Evolutionary conservation across 805 yeast genomes (phyloP), one percentile per base, ranked within the genome.

Genomic region (Candida easanensis): DNA sequence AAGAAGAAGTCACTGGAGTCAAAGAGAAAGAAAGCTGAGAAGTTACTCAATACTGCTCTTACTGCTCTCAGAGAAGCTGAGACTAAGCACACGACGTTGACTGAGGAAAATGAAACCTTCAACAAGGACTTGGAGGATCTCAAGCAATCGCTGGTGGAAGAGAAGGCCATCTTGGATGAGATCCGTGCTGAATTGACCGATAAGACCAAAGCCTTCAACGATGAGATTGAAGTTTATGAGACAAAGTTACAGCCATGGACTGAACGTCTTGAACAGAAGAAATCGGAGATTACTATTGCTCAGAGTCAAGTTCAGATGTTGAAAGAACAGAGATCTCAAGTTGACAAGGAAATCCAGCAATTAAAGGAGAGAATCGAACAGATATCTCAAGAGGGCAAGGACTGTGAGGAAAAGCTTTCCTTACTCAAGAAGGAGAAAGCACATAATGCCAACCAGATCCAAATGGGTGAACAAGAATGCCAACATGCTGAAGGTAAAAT

Each of bases 181-280:
- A 80, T 90, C 11, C 79, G 89, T 54, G 52, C 70, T 7, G 79
- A 77, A 22, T 71, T 93, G 36, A 79, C 88, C 8, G 82, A 79
- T 36, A 87, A 88, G 58, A 91, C 98, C 0, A 73, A 79, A 10
- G 80, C 67, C 2, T 73, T 84, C 42, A 77, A 90, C 1, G 74
- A 71, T 8, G 75, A 85, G 54, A 84, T 90, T 39, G 84, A 79
- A 51, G 53, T 57, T 13, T 64, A 80, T 31, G 90, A 87, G 58
- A 72, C 70, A 7, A 71, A 82, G 46, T 65, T 88, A 6, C 90
- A 86, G 51, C 99, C 98, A 0, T 88, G 95, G 90, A 79, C 79
- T 46, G 82, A 76, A 21, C 74, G 79, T 49, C 65, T 89, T 23
- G 80, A 76, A 46, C 73, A 75, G 14, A 80, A 82, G 44, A 79